phyloP scores from a whole-genome alignment of 352 stramenopile species.

The Globisporangium cystogenes region DNA sequence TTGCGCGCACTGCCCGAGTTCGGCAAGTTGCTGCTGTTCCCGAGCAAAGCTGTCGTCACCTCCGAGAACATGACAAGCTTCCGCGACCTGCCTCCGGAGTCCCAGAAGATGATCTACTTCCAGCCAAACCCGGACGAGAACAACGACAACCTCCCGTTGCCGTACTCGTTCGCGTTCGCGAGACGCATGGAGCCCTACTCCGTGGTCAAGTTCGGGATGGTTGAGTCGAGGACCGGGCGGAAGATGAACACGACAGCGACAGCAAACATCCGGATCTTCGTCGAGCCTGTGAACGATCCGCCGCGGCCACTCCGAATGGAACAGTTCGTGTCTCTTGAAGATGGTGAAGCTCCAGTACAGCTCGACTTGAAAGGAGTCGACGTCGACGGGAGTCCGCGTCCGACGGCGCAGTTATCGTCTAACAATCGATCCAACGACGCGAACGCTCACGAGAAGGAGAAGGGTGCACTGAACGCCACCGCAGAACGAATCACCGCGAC shows the following conservation, averaged over 20 bases:
- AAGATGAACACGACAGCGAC: constrained; percentile 17
- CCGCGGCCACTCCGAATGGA: constrained; percentile 19
- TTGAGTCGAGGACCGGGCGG: constrained; percentile 18
- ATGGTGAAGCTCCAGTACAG: constrained; percentile 12
- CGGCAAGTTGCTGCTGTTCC: constrained; percentile 45
- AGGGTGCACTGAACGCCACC: neutral
- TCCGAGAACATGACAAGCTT: constrained; percentile 33
- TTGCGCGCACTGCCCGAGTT: constrained; percentile 36
- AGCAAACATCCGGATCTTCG: constrained; percentile 44
- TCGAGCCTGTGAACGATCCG: constrained; percentile 41
- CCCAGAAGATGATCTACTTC: constrained; percentile 52
- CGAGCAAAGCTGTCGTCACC: constrained; percentile 37
- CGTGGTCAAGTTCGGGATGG: constrained; percentile 26
- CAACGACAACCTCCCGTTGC: constrained; percentile 36
- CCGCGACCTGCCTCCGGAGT: constrained; percentile 29
- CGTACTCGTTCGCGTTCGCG: constrained; percentile 31
- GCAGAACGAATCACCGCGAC: constrained; percentile 1
- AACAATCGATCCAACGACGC: neutral
- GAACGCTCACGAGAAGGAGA: neutral
- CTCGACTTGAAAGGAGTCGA: constrained; percentile 40
- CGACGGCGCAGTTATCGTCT: too few species aligned
- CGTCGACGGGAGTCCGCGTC: constrained; percentile 20
- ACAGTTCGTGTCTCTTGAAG: constrained; percentile 17
- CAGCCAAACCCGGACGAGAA: constrained; percentile 31
- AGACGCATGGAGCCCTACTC: constrained; percentile 28